These are phyloP conservation scores for Phytophthora pluvialis DNA, from an alignment of 352 stramenopile species.

Conservation along the genomic window DNA sequence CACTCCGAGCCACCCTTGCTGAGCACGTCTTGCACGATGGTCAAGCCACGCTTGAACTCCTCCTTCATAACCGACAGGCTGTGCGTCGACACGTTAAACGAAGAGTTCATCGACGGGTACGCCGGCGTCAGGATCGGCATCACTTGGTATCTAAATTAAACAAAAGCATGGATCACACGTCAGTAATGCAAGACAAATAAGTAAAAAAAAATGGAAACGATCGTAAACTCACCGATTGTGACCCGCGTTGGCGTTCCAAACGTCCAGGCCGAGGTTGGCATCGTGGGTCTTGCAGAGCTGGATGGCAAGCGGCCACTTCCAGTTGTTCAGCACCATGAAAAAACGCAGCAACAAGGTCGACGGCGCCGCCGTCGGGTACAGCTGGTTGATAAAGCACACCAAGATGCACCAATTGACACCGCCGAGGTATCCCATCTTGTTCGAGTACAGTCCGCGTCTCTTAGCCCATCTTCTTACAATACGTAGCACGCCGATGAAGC, in stretches of 20 bases:
- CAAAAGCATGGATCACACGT: conserved; percentile 1
- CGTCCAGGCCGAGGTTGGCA: conserved; percentile 83
- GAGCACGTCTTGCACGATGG: conserved; percentile 86
- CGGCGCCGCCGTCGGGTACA: conserved; percentile 87
- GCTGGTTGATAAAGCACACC: conserved; percentile 95
- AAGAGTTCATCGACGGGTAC: conserved; percentile 99
- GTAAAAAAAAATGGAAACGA: conserved; percentile 4
- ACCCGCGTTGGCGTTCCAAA: conserved; percentile 90
- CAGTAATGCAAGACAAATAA: conserved; percentile 9
- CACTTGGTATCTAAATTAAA: conserved; percentile 84
- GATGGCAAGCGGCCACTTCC: conserved; percentile 92
- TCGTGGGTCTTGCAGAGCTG: conserved; percentile 90
- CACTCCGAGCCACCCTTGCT: conserved; percentile 84
- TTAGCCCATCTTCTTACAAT: conserved; percentile 91
- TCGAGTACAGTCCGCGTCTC: conserved; percentile 97
- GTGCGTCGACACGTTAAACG: conserved; percentile 97
- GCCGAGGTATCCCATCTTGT: conserved; percentile 99
- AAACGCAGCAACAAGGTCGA: conserved; percentile 89
- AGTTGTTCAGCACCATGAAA: conserved; percentile 91
- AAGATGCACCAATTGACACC: conserved; percentile 99
- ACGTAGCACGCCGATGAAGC: conserved; percentile 89
- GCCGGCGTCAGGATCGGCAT: conserved; percentile 99
- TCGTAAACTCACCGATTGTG: conserved; percentile 65
- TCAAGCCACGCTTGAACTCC: conserved; percentile 88
- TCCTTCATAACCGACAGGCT: conserved; percentile 95